Evolutionary conservation across 495 filamentous ascomycete species (phyloP), one percentile per base, ranked within the genome.

Genomic region (Penicillium silybi): DNA sequence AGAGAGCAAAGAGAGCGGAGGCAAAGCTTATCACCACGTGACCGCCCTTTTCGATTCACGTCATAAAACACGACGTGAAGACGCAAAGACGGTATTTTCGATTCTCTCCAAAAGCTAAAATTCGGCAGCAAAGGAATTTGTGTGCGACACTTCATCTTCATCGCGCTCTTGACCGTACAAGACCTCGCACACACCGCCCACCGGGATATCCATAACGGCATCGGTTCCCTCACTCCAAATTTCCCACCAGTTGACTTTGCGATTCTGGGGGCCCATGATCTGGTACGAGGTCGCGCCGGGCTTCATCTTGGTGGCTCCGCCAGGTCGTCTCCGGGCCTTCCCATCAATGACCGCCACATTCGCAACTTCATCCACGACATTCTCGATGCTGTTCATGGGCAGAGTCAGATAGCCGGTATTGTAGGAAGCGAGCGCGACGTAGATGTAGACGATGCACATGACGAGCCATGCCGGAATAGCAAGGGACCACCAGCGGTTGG

Each of bases 181-280:
- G 6, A 97, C 82, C 77, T 99, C 93, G 69, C 92, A 97, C n/a
- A 97, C 93, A 3, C 93, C 93, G 17, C 91, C 95, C 38, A 97
- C 78, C 6, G 93, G 93, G 17, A 99, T 83, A 78, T 99, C 93
- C 89, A 97, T 88, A 6, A 97, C 92, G 11, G 90, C 93, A 78
- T 99, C 93, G 1, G 95, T 99, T 26, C 95, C 90, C 56, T 89
- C 84, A 64, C 81, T 87, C 93, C 93, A 98, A 7, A 92, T 73
- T 44, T 73, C 78, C 58, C 74, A 81, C 93, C 93, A 98, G 51
- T 66, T 79, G 42, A 76, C 69, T 56, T 76, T 76, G 52, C 72
- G 75, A 40, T 72, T 75, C 51, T 78, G 75, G 19, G 74, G 69
- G 9, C 71, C 72, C 63, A 72, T 73, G 43, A 74, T 69, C 44